phyloP scores from a whole-genome alignment of 2,329 filamentous ascomycete species.

The Exophiala viscosa region DNA sequence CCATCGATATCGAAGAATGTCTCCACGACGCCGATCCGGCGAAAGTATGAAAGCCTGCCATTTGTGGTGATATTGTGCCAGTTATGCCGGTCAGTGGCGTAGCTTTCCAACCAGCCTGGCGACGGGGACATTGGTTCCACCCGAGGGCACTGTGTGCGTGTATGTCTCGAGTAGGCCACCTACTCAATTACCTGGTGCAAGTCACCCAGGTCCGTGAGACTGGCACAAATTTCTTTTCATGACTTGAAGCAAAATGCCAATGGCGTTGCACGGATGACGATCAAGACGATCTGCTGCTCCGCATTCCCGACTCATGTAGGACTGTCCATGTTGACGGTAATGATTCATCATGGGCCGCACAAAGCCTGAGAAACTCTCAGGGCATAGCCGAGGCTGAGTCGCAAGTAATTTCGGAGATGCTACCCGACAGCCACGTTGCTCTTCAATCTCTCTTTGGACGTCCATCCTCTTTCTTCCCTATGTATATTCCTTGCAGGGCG shows the following conservation, averaged over 20 bases:
- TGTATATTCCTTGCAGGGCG: not conserved
- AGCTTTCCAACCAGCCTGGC: slow-evolving; percentile 13
- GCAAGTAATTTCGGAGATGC: not conserved
- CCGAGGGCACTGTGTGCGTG: not conserved
- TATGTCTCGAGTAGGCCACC: not conserved
- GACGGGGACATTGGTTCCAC: not conserved
- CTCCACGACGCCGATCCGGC: slow-evolving; percentile 25
- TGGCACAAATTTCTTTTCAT: too few relatives aligned
- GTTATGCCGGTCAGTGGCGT: slow-evolving; percentile 15
- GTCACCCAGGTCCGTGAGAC: too few relatives aligned
- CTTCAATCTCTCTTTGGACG: not conserved
- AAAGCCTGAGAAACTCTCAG: not conserved
- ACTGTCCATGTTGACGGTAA: not conserved
- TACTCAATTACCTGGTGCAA: too few relatives aligned
- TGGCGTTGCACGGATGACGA: too few relatives aligned
- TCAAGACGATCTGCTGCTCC: too few relatives aligned
- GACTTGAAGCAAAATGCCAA: too few relatives aligned
- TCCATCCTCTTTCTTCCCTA: not conserved
- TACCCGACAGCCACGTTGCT: not conserved
- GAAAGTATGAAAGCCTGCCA: slow-evolving; percentile 2
- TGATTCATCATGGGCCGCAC: not conserved
- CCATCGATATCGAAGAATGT: slow-evolving; percentile 25
- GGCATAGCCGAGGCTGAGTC: not conserved
- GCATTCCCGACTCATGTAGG: too few relatives aligned
- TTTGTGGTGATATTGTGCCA: slow-evolving; percentile 6